Evolutionary conservation across 164 flowering plant genomes (phyloP), one percentile per base, ranked within the genome.

Genomic region (Platanus orientalis): DNA sequence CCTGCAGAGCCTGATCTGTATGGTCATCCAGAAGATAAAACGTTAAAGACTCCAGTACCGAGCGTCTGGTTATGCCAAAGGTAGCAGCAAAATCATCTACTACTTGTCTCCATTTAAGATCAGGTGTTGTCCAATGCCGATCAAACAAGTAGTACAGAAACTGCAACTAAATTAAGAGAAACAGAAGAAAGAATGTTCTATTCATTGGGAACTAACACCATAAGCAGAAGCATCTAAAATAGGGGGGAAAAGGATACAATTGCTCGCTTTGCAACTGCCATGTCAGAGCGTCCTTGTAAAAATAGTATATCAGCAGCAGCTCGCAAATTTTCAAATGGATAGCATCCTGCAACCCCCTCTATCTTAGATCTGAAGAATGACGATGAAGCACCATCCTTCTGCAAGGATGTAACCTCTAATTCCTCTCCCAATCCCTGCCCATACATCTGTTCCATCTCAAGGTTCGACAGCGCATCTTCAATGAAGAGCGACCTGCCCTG

Each of bases 1-100:
- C 99, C 96, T 85, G 73, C 63, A 95, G 58, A 58, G 99, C 98
- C 59, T 78, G 84, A 54, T 80, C 88, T 9, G 80, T 75, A 58
- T 85, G 74, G 69, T 95, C 99, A 83, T 95, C 99, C 64, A 95
- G 71, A 59, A 95, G 98, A 80, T 82, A 95, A 66, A 92, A 95
- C 11, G 77, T 69, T 20, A 90, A 77, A 24, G 95, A 92, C 64
- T 95, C 99, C 79, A 90, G 74, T 51, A 95, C 64, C 6, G 84
- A 85, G 66, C 83, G 89, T 76, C 97, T 79, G 40, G 79, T 64
- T 60, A 95, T 82, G 54, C 81, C 66, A 73, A 90, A 92, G 7
- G 91, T 79, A 61, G 87, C 83, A 30, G 95, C 94, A 81, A 92
- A 95, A 66, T 90, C 93, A 78, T 90, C 95, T 25, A 92, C 53